Percentiles rank a stretch among this genome's conserved stretches.
Conservation (phyloP, 306 rosid species). For the Begonia peltatifolia region DNA sequence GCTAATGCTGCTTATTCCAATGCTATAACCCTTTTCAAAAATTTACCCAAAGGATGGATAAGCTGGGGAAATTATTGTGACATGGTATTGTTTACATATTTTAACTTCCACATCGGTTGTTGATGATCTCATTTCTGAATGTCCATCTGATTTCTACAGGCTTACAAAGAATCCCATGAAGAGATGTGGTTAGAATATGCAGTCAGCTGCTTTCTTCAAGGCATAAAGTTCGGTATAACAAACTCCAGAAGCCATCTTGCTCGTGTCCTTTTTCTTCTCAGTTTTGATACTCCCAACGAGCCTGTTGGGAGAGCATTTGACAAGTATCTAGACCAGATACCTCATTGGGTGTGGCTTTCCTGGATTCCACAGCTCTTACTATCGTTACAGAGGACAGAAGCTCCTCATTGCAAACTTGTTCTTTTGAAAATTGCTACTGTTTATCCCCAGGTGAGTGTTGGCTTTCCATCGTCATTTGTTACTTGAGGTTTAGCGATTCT, state of each 20-base stretch:
- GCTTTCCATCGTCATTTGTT: no score
- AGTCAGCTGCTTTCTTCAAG: conserved; percentile 94
- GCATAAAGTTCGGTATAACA: conserved; percentile 80
- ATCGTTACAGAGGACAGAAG: conserved; percentile 95
- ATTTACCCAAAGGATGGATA: conserved; percentile 97
- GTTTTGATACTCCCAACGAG: conserved; percentile 85
- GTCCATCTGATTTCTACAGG: conserved; percentile 32
- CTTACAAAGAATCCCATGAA: conserved; percentile 71
- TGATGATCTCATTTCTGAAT: conserved; percentile 11
- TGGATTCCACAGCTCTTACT: conserved; percentile 99
- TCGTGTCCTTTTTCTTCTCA: conserved; percentile 90
- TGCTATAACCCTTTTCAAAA: conserved; percentile 78
- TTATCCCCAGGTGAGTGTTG: conserved; percentile 70
- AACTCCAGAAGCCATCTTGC: conserved; percentile 98
- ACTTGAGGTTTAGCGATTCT: neutral
- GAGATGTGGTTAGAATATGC: conserved; percentile 97
- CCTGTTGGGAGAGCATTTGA: conserved; percentile 91
- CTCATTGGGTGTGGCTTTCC: conserved; percentile 99
- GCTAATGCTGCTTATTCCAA: conserved; percentile 77
- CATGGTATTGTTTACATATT: conserved; percentile 32
- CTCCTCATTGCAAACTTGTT: conserved; percentile 90
- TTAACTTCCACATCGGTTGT: conserved; percentile 10
- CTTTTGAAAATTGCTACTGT: conserved; percentile 76
- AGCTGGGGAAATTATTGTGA: conserved; percentile 99
- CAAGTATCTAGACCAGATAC: conserved; percentile 80